Percentiles rank a stretch among this genome's conserved stretches.
Evolutionary conservation across 306 rosid genomes (phyloP).

Genomic region (Sophora flavescens): DNA sequence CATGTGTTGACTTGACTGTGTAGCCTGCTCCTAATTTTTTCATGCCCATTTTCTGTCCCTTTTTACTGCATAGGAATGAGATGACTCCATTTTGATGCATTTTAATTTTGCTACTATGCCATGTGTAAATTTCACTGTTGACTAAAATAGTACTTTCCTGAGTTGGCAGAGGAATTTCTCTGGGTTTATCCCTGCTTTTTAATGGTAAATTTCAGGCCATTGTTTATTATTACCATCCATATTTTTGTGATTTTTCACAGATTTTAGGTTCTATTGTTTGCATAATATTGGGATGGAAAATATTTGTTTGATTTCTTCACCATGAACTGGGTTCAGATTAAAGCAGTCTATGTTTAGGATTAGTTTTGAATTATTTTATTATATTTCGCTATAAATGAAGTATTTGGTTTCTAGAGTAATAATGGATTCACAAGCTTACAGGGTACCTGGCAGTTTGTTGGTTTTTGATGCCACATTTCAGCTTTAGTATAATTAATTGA

Average conservation of each 20-base stretch:
- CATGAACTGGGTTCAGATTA: neutral
- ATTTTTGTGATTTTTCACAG: neutral
- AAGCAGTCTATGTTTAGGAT: neutral
- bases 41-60: neutral
- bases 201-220: constrained; percentile 13
- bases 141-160: constrained; percentile 3
- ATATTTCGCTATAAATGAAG: neutral
- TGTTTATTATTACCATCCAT: neutral
- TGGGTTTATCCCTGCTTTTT: neutral
- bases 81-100: neutral
- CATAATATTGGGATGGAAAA: neutral
- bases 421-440: neutral
- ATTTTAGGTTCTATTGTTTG: neutral
- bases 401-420: constrained; percentile 2
- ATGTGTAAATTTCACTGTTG: neutral
- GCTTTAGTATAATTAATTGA: constrained; percentile 11
- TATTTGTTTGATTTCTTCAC: neutral
- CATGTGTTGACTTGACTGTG: constrained; percentile 12
- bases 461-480: neutral
- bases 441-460: constrained; percentile 4
- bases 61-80: constrained; percentile 17
- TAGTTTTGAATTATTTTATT: neutral
- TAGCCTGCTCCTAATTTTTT: neutral
- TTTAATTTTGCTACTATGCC: neutral
- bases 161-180: constrained; percentile 1